Evolutionary conservation across 768 basidiomycete genomes (phyloP), one percentile per base, ranked within the genome.

Genomic region (Russula dissimulans): DNA sequence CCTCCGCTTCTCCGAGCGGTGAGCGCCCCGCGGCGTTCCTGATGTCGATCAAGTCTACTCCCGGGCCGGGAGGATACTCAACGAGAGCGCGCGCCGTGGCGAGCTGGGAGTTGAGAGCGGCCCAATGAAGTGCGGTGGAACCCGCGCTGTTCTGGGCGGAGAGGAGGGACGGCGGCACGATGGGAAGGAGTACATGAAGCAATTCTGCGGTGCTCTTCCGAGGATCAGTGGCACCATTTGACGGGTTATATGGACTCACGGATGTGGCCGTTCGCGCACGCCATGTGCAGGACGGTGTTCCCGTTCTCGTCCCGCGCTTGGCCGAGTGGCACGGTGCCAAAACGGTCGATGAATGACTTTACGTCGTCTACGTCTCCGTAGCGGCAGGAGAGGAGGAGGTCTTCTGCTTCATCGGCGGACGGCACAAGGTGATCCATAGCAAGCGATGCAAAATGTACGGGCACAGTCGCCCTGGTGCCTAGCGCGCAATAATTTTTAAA

Each of bases 101-200:
- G 3, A 95, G 80, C 66, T 95, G 94, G 3, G 79, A 75, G 71
- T 97, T 97, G 43, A 93, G 71, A 3, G 89, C 83, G 0, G 94
- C 93, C 94, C 94, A 97, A 68, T 97, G 95, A 6, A 97, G 73
- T 7, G 95, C 80, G 3, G 90, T 95, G 29, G 94, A 95, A 54
- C 83, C 79, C 0, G 89, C 78, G 32, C 70, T 71, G 69, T 97
- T 97, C 60, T 80, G 81, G 0, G 77, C 74, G 2, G 83, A 73
- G 22, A 93, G 68, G 7, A 91, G 71, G 3, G 78, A 70, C 11
- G 85, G 70, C 7, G 77, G 71, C 17, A 81, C 66, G 56, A 83
- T 69, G 2, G 90, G 80, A 4, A 95, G 78, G 15, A 97, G 78
- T 67, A 83, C 85, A 50, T 85, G 77, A 36, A 36, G 79, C 10